Percentiles rank a stretch among this genome's conserved stretches.
Evolutionary conservation across 2,329 filamentous ascomycete species (phyloP).

Genomic region (Acarospora socialis): DNA sequence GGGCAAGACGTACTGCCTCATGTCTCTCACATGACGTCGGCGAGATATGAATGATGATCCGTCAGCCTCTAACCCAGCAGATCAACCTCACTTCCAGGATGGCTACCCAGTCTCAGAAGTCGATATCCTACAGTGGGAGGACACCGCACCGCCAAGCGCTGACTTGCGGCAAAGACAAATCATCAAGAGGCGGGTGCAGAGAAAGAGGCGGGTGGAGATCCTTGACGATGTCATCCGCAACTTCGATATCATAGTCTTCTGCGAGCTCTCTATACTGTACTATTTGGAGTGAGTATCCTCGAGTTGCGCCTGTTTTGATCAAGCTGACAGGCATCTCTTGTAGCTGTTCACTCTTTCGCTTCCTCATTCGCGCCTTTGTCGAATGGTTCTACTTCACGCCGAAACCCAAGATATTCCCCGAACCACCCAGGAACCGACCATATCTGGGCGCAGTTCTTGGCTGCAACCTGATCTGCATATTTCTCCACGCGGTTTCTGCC

Average conservation of each 20-base stretch:
- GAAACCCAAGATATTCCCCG: conserved; percentile 37
- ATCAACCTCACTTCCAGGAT: not conserved
- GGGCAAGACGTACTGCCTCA: too few species aligned
- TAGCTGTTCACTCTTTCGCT: conserved; percentile 45
- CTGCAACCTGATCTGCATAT: conserved; percentile 41
- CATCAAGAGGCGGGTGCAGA: conserved; percentile 1
- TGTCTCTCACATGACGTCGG: conserved; percentile 6
- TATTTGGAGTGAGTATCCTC: conserved; percentile 43
- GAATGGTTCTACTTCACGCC: conserved; percentile 47
- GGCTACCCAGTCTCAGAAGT: not conserved
- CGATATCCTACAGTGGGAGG: not conserved
- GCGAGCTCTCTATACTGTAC: conserved; percentile 46
- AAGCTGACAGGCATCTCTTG: not conserved
- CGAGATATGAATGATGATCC: conserved; percentile 10
- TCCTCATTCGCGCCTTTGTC: conserved; percentile 39
- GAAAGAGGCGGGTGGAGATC: conserved; percentile 26
- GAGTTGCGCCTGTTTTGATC: not conserved
- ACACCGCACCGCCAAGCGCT: not conserved
- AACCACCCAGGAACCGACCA: conserved; percentile 36
- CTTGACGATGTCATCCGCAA: conserved; percentile 43
- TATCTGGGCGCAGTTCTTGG: conserved; percentile 40
- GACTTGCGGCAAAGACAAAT: too few species aligned
- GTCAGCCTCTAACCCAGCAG: conserved; percentile 4
- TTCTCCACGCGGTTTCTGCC: conserved; percentile 41
- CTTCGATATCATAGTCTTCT: conserved; percentile 46